Evolutionary conservation across 148 eudicot genomes (phyloP).

Genomic region (Silene conica): DNA sequence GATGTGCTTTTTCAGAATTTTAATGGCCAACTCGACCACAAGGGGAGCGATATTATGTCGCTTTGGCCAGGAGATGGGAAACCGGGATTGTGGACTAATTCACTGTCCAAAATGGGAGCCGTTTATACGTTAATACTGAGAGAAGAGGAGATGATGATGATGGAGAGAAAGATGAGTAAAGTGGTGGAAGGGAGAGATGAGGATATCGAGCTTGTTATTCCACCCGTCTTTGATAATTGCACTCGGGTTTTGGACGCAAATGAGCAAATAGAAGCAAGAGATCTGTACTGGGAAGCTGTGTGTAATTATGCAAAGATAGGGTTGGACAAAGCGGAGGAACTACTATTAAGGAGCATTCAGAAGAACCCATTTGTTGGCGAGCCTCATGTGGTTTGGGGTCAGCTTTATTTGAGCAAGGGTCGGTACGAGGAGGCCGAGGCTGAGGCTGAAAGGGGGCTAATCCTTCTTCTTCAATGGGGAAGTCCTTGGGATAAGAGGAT

Average conservation of each 20-base stretch:
- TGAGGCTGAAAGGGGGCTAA: constrained; percentile 57
- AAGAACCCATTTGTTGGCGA: constrained; percentile 89
- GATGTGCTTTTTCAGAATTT: constrained; percentile 62
- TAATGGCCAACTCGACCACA: constrained; percentile 53
- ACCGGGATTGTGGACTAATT: constrained; percentile 87
- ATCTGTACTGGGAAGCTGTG: constrained; percentile 91
- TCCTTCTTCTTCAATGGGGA: constrained; percentile 72
- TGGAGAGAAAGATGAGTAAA: constrained; percentile 22
- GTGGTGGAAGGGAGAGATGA: constrained; percentile 3
- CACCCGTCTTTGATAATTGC: constrained; percentile 73
- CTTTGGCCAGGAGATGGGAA: constrained; percentile 96
- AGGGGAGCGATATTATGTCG: constrained; percentile 42
- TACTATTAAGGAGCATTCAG: constrained; percentile 45
- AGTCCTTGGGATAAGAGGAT: constrained; percentile 96
- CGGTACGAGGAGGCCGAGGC: constrained; percentile 48
- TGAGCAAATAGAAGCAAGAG: constrained; percentile 60
- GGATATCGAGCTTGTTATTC: constrained; percentile 57
- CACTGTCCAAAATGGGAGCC: constrained; percentile 74
- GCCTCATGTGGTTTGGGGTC: constrained; percentile 65
- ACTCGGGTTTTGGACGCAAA: constrained; percentile 46
- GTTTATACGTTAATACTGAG: constrained; percentile 54
- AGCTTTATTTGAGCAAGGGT: constrained; percentile 52
- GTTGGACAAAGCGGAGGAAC: constrained; percentile 48
- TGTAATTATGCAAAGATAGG: constrained; percentile 30
- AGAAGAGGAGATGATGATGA: constrained; percentile 57